phyloP scores from a whole-genome alignment of 2,329 filamentous ascomycete genomes.

The Bipolaris cookei region DNA sequence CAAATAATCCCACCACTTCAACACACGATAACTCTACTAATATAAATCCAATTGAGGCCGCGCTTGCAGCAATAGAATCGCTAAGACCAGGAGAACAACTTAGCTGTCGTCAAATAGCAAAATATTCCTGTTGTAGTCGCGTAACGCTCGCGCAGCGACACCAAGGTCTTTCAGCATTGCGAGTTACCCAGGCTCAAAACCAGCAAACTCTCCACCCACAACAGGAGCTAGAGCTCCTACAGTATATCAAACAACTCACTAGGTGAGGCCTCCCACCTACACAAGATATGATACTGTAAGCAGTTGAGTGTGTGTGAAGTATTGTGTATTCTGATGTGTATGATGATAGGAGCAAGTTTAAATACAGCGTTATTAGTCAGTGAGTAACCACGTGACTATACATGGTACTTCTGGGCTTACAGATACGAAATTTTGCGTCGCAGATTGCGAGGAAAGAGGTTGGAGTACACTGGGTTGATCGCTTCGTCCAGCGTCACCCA shows the following conservation, averaged over 20 bases:
- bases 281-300: too few species aligned
- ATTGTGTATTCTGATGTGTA: too few species aligned
- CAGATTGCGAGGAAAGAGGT: not conserved
- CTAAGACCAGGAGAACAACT: conserved; percentile 7
- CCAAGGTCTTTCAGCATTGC: not conserved
- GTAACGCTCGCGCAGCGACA: conserved; percentile 8
- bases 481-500: conserved; percentile 15
- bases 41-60: conserved; percentile 15
- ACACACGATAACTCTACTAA: conserved; percentile 11
- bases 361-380: not conserved
- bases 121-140: conserved; percentile 8
- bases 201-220: not conserved
- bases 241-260: too few species aligned
- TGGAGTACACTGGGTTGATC: conserved; percentile 12
- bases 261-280: too few species aligned
- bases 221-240: too few species aligned
- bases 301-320: too few species aligned
- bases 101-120: conserved; percentile 6
- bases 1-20: not conserved
- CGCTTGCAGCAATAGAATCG: conserved; percentile 14
- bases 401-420: too few species aligned
- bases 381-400: too few species aligned
- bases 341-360: too few species aligned
- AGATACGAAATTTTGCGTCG: not conserved
- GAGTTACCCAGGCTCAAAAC: not conserved